Conservation (phyloP, 2,329 filamentous ascomycete genomes). For the Calonectria hawksworthii region DNA sequence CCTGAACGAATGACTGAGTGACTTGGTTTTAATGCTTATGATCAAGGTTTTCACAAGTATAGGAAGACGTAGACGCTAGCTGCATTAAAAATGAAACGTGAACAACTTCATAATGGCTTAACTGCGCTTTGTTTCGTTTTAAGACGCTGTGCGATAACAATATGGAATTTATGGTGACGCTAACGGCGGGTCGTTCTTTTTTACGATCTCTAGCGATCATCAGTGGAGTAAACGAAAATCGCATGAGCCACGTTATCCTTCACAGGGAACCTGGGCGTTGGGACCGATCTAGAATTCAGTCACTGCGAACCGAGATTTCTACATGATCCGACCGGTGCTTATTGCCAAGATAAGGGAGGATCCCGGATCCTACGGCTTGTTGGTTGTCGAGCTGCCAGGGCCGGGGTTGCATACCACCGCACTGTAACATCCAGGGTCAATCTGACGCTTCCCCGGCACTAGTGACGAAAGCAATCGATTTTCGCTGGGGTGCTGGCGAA, state of each 20-base stretch:
- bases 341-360: not conserved
- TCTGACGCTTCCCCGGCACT: constrained; percentile 9
- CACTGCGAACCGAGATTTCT: not conserved
- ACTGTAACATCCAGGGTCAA: constrained; percentile 13
- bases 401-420: not conserved
- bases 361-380: not conserved
- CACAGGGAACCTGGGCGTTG: not conserved
- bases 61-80: not conserved
- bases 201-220: not conserved
- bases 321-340: constrained; percentile 10
- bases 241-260: not conserved
- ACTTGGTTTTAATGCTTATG: not conserved
- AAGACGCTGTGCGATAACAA: not conserved
- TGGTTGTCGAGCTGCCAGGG: not conserved
- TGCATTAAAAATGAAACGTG: not conserved
- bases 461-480: not conserved
- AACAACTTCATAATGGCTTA: not conserved
- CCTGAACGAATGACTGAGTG: not conserved
- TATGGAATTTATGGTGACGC: not conserved
- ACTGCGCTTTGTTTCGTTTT: not conserved
- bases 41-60: not conserved
- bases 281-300: not conserved
- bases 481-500: not conserved
- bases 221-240: not conserved
- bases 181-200: not conserved